Percentiles rank a stretch among this genome's conserved stretches.
Conservation (phyloP, 208 protist species). For the Leishmania tropica region DNA sequence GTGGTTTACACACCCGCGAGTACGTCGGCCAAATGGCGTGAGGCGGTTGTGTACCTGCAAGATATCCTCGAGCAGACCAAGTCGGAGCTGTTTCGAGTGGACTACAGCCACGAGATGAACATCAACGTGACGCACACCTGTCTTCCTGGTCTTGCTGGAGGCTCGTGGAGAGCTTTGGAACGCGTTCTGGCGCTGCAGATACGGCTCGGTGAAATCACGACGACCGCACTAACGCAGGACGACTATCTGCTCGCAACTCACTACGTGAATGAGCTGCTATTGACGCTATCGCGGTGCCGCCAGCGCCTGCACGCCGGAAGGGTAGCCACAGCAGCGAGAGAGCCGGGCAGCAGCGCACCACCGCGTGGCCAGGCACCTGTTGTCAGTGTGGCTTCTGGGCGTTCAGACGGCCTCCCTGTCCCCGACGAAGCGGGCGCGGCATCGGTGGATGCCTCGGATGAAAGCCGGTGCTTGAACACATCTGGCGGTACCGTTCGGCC, state of each 20-base stretch:
- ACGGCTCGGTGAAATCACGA: conserved; percentile 34
- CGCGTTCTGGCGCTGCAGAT: conserved; percentile 31
- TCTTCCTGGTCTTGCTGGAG: not conserved
- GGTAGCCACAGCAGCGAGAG: not conserved
- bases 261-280: conserved; percentile 31
- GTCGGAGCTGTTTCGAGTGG: conserved; percentile 38
- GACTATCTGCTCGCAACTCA: conserved; percentile 39
- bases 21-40: conserved; percentile 32
- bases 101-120: conserved; percentile 45
- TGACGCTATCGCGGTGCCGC: conserved; percentile 21
- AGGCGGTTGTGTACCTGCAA: conserved; percentile 35
- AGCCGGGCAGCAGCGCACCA: not conserved
- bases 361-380: not conserved
- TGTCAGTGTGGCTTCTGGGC: not conserved
- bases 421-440: not conserved
- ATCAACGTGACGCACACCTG: conserved; percentile 27
- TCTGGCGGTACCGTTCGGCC: not conserved
- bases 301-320: conserved; percentile 24
- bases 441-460: not conserved
- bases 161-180: conserved; percentile 17
- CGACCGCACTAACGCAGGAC: conserved; percentile 40
- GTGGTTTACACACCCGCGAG: not conserved
- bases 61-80: conserved; percentile 30
- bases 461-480: not conserved
- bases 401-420: not conserved